Evolutionary conservation across 1,284 basidiomycete genomes (phyloP), one percentile per base, ranked within the genome.

Genomic region (Trichosporon coremiiforme): DNA sequence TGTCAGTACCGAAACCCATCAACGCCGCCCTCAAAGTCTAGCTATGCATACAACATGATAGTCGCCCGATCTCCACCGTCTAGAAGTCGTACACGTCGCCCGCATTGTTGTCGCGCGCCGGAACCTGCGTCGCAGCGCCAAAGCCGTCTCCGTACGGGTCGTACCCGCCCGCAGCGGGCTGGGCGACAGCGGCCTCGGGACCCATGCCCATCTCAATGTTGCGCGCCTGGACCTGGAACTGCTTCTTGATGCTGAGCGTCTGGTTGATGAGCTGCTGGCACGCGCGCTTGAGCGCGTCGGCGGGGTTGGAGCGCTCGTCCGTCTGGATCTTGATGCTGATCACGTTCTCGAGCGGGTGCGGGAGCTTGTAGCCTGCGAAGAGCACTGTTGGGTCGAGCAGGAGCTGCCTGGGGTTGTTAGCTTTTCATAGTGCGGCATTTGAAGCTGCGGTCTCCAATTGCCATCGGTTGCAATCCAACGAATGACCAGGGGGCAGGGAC

Each of bases 281-380:
- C 0, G 94, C 94, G 72, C 90, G 87, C 80, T 95, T 92, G 50
- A 99, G 88, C 20, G 91, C 89, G 62, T 89, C 90, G 71, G 92
- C 88, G 0, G 96, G 95, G 22, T 95, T 92, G 64, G 90, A 80
- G 0, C 88, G 87, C 29, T 95, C 95, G 83, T 98, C 94, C 1
- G 95, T 98, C 84, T 98, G 96, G 71, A 98, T 90, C 83, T 97
- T 98, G 83, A 99, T 88, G 50, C 92, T 86, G 83, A 98, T 96
- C 78, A 94, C 88, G 8, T 96, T 95, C 74, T 98, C 93, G 20
- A 98, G 88, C 0, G 97, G 96, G 78, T 98, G 96, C 0, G 96
- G 95, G 47, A 96, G 94, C 86, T 95, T 95, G 89, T 98, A 98
- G 0, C 96, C 96, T 2, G 95, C 95, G 81, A 99, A 99, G 71